These are phyloP conservation scores for Pleurotus ostreatus DNA, from an alignment of 768 basidiomycete species.

Conservation along the genomic window DNA sequence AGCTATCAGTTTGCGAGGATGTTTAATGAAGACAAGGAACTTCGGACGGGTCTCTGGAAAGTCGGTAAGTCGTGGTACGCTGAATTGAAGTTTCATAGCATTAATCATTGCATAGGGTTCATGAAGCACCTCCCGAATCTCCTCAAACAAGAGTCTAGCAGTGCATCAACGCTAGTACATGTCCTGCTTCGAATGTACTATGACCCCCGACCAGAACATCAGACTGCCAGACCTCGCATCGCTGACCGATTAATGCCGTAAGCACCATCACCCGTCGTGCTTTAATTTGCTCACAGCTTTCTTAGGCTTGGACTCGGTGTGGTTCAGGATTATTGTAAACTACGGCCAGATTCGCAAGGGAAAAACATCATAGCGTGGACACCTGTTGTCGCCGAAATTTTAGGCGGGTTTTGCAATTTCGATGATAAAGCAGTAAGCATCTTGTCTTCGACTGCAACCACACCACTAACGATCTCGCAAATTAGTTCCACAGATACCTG, in stretches of 20 bases:
- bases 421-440: slow-evolving; percentile 84
- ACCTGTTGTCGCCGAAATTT: slow-evolving; percentile 94
- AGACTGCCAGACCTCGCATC: slow-evolving; percentile 78
- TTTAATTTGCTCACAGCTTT: slow-evolving; percentile 9
- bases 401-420: slow-evolving; percentile 86
- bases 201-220: slow-evolving; percentile 84
- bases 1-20: slow-evolving; percentile 96
- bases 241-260: slow-evolving; percentile 69
- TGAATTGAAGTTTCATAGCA: neutral
- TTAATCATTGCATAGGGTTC: slow-evolving; percentile 58
- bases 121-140: slow-evolving; percentile 99
- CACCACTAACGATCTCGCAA: slow-evolving; percentile 2
- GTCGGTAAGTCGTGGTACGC: slow-evolving; percentile 65
- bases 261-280: slow-evolving; percentile 19
- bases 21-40: slow-evolving; percentile 98
- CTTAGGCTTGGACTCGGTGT: slow-evolving; percentile 82
- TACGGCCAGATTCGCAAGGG: slow-evolving; percentile 85
- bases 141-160: slow-evolving; percentile 96
- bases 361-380: slow-evolving; percentile 98
- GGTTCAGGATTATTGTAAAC: slow-evolving; percentile 84
- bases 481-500: slow-evolving; percentile 82
- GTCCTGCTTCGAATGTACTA: slow-evolving; percentile 92
- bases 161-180: slow-evolving; percentile 91
- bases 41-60: slow-evolving; percentile 98
- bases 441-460: neutral